Base-by-base conservation (phyloP, 148 eudicot species). In the Rhododendron simsii region DNA sequence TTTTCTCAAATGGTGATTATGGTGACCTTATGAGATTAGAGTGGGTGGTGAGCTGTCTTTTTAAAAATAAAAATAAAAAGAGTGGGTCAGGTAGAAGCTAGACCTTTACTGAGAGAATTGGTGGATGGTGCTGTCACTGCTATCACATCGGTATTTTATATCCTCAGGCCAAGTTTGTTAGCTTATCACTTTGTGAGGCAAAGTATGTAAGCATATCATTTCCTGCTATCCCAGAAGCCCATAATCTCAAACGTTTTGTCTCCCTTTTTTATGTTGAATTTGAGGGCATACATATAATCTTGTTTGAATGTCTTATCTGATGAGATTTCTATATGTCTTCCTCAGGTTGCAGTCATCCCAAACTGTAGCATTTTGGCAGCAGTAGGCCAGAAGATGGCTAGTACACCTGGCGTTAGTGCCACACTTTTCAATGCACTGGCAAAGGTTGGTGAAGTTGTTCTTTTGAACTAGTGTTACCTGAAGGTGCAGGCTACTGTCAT, bases 371-470 rank as follows among this genome's bases (percentile, higher is more conserved):
- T 97, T 85, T 93, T 97, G 92, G 99, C 99, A 61, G 91, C 98
- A 41, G 99, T 97, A 79, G 99, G 99, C 61, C 99, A 94, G 93
- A 97, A 91, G 89, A 97, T 97, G 99, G 99, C 98, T 23, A 97
- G 99, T 86, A 95, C 99, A 78, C 98, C 98, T 84, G 99, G 99
- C 88, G 99, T 97, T 78, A 93, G 98, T 91, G 99, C 99, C 83
- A 95, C 98, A 84, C 91, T 97, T 78, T 96, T 96, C 87, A 90
- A 90, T 87, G 99, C 99, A 61, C 92, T 96, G 83, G 99, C 98
- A 63, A 94, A 97, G 98, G 99, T 95, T 86, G 78, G 94, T 73
- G 63, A 84, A 81, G 50, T 63, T 88, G 18, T 76, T 59, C 26
- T 33, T 44, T 10, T 13, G 28, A 85, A 84, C 30, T 61, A 65